Percentiles rank a stretch among this genome's conserved stretches.
phyloP scores from a whole-genome alignment of 768 basidiomycete genomes.

The Tylopilus sp. region DNA sequence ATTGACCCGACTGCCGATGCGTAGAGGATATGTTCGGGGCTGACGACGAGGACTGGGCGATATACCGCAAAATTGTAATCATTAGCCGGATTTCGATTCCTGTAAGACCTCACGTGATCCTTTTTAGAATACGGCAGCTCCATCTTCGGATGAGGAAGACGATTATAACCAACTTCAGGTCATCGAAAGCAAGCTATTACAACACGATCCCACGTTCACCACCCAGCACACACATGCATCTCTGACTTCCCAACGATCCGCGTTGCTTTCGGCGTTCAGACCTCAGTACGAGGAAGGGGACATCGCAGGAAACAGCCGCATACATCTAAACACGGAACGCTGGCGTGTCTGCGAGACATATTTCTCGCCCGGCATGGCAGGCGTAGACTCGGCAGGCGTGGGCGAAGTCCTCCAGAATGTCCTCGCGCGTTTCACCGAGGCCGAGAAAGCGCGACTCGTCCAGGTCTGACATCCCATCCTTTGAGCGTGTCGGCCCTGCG shows the following conservation, averaged over 20 bases:
- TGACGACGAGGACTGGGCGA: constrained; percentile 95
- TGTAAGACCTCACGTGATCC: background rate
- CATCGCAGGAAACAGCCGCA: constrained; percentile 63
- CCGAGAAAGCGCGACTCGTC: constrained; percentile 69
- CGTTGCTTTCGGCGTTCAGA: constrained; percentile 81
- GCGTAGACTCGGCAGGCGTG: constrained; percentile 90
- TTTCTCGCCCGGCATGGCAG: constrained; percentile 93
- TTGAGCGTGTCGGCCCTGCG: background rate
- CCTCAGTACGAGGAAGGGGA: constrained; percentile 78
- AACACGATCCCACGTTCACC: constrained; percentile 84
- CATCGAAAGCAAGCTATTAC: constrained; percentile 78
- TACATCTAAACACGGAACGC: constrained; percentile 88
- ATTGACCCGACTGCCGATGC: constrained; percentile 1
- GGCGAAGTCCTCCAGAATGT: constrained; percentile 90
- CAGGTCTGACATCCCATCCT: constrained; percentile 47
- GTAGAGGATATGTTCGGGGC: constrained; percentile 91
- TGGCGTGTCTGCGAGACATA: constrained; percentile 90
- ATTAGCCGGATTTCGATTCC: constrained; percentile 15
- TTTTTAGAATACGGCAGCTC: constrained; percentile 59
- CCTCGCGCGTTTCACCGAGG: constrained; percentile 63
- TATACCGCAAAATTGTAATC: constrained; percentile 91
- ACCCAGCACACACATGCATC: constrained; percentile 78
- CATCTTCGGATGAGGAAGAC: constrained; percentile 89
- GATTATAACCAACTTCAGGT: constrained; percentile 66
- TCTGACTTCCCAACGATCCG: constrained; percentile 71